phyloP scores from a whole-genome alignment of 768 basidiomycete genomes.

The Hygrophoropsis aurantiaca region DNA sequence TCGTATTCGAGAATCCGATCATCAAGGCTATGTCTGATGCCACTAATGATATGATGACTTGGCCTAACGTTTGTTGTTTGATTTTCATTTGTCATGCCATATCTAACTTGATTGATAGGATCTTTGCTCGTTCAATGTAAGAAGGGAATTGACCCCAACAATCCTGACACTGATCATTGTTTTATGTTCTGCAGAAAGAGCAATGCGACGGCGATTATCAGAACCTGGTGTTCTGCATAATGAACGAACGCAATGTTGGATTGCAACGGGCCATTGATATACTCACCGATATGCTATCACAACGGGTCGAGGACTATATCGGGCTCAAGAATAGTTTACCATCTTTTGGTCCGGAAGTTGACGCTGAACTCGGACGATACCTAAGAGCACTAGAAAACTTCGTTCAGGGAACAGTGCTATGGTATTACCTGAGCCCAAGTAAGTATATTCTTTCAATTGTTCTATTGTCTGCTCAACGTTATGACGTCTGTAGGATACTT shows the following conservation, averaged over 20 bases:
- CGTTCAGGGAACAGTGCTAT: constrained; percentile 37
- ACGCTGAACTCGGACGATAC: constrained; percentile 33
- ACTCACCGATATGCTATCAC: constrained; percentile 35
- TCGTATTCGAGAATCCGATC: constrained; percentile 34
- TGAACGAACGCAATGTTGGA: constrained; percentile 33
- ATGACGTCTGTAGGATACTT: constrained; percentile 33
- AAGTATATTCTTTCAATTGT: constrained; percentile 12
- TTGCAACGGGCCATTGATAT: constrained; percentile 35
- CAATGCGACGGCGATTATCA: constrained; percentile 40
- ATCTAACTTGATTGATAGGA: constrained; percentile 22
- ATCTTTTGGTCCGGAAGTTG: constrained; percentile 34
- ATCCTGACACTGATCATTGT: constrained; percentile 10
- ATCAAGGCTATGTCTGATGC: constrained; percentile 38
- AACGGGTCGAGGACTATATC: constrained; percentile 34
- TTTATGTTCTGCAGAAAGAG: constrained; percentile 30
- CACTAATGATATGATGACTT: constrained; percentile 40
- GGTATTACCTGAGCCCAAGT: constrained; percentile 42
- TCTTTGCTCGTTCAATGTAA: constrained; percentile 28
- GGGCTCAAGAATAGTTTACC: constrained; percentile 31
- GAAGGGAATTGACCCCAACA: constrained; percentile 14
- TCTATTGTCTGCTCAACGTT: too few species aligned
- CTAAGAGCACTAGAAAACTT: constrained; percentile 36
- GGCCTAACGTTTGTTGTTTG: constrained; percentile 35
- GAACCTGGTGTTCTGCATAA: constrained; percentile 40
- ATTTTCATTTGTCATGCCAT: background rate